These are phyloP conservation scores for Taphrina communis DNA, from an alignment of 1,139 yeast genomes.

Conservation along the genomic window DNA sequence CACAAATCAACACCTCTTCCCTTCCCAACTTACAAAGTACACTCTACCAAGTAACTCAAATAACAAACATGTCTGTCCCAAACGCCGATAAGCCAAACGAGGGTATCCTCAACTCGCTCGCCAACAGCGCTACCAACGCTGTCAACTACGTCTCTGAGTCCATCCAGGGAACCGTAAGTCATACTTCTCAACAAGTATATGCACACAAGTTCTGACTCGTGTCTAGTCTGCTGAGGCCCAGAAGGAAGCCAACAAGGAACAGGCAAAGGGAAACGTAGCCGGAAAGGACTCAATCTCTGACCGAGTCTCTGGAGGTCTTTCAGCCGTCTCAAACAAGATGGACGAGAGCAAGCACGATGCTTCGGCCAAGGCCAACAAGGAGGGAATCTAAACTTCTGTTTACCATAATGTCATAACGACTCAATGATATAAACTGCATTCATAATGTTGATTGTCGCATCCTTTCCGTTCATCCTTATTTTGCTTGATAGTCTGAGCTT, in stretches of 20 bases:
- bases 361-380: constrained; percentile 30
- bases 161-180: constrained; percentile 36
- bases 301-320: constrained; percentile 30
- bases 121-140: constrained; percentile 36
- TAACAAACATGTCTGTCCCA: constrained; percentile 29
- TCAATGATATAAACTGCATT: constrained; percentile 8
- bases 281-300: constrained; percentile 34
- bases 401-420: constrained; percentile 16
- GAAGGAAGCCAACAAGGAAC: constrained; percentile 36
- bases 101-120: constrained; percentile 27
- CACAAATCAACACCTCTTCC: constrained; percentile 4
- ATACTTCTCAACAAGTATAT: not conserved
- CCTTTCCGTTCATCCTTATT: not conserved
- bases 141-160: constrained; percentile 37
- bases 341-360: constrained; percentile 35
- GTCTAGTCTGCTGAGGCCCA: constrained; percentile 35
- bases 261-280: constrained; percentile 31
- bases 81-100: constrained; percentile 37
- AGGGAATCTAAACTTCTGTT: constrained; percentile 26
- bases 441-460: not conserved
- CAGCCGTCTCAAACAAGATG: constrained; percentile 32
- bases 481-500: not conserved
- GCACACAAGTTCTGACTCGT: not conserved
- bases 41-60: constrained; percentile 17
- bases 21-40: constrained; percentile 10